phyloP scores from a whole-genome alignment of 2,329 filamentous ascomycete genomes.

The Cryphonectria carpinicola region DNA sequence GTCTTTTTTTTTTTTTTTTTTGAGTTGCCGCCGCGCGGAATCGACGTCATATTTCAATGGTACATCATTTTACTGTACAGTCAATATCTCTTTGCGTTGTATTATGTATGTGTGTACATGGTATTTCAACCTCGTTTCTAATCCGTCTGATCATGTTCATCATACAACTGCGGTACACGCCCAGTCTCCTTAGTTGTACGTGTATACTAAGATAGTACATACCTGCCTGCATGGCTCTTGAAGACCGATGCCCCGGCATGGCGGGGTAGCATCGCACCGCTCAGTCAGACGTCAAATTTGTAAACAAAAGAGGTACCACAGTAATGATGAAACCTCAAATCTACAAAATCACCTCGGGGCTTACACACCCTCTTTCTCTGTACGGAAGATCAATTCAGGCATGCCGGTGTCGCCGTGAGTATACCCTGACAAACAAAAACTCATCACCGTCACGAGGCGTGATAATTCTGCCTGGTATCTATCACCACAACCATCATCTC shows the following conservation, averaged over 20 bases:
- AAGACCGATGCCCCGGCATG: neutral
- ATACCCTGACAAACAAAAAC: neutral
- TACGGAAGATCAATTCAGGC: neutral
- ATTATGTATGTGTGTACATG: neutral
- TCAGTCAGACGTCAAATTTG: neutral
- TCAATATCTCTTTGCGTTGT: too few relatives aligned
- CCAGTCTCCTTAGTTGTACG: neutral
- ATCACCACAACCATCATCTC: neutral
- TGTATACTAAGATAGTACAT: neutral
- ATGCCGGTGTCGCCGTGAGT: neutral
- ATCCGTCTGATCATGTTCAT: neutral
- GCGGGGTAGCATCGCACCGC: slow-evolving; percentile 4
- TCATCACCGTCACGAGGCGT: neutral
- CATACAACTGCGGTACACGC: neutral
- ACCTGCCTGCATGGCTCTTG: neutral
- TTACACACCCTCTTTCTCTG: neutral
- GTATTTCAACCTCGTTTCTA: neutral
- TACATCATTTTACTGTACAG: neutral
- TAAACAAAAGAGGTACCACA: neutral
- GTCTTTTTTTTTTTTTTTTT: neutral
- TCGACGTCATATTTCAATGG: slow-evolving; percentile 1
- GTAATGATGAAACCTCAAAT: too few relatives aligned
- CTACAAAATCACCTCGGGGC: neutral
- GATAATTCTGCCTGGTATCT: neutral
- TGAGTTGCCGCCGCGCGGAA: neutral